Percentiles rank a stretch among this genome's conserved stretches.
phyloP scores from a whole-genome alignment of 2,329 filamentous ascomycete species.

The Pseudogymnoascus sp. region DNA sequence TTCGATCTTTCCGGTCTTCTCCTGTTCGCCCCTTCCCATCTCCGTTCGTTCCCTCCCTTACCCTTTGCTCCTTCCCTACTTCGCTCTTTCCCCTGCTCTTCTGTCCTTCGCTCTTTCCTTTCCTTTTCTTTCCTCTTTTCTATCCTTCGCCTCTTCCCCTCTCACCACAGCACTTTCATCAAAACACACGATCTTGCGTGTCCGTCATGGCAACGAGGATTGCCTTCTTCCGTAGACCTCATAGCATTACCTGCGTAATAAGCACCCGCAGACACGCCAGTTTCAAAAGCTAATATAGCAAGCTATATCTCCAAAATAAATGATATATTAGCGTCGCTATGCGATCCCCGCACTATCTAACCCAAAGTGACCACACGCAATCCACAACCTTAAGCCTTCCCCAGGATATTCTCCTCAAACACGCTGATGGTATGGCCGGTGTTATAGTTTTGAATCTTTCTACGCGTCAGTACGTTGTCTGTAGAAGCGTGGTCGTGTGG shows the following conservation, averaged over 20 bases:
- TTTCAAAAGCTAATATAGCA: neutral
- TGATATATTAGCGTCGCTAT: neutral
- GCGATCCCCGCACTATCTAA: neutral
- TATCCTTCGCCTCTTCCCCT: too few relatives aligned
- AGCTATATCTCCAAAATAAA: neutral
- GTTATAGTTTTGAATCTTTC: neutral
- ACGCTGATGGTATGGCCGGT: neutral
- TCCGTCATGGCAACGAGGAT: neutral
- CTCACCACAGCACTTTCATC: neutral
- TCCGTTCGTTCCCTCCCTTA: neutral
- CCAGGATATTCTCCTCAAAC: neutral
- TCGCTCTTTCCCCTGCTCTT: neutral
- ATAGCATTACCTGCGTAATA: neutral
- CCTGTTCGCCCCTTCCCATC: neutral
- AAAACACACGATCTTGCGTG: neutral
- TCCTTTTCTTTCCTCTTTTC: too few relatives aligned
- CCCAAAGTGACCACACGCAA: neutral
- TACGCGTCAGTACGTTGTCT: neutral
- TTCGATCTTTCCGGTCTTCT: neutral
- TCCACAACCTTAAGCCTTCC: neutral
- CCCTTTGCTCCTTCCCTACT: neutral
- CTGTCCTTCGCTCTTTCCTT: neutral
- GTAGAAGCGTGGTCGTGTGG: too few relatives aligned
- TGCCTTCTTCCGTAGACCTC: too few relatives aligned
- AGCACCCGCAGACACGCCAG: neutral